A percentile compares a stretch with the other conserved stretches of the same genome.
phyloP scores from a whole-genome alignment of 2,329 filamentous ascomycete species.

The Knufia petricola region DNA sequence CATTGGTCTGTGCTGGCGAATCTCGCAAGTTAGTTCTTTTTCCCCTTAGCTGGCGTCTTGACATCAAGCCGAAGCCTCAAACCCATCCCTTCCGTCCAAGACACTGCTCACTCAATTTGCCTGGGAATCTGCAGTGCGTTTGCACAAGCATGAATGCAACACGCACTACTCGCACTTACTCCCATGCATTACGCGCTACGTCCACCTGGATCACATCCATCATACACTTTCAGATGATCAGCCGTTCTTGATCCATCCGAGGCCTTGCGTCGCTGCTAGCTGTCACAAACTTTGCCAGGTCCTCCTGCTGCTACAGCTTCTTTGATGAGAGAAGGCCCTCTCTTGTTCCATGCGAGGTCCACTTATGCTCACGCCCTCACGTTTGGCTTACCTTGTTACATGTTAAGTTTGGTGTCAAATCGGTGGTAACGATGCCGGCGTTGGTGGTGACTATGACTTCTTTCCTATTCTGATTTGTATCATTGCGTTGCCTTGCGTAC shows the following conservation, averaged over 20 bases:
- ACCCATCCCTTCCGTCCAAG: constrained; percentile 20
- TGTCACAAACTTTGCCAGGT: constrained; percentile 12
- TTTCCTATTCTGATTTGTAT: constrained; percentile 1
- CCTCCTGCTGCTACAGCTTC: constrained; percentile 1
- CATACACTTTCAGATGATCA: constrained; percentile 15
- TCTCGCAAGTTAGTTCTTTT: constrained; percentile 11
- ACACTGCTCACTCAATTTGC: constrained; percentile 17
- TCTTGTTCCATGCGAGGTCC: constrained; percentile 9
- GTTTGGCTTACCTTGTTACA: constrained; percentile 10
- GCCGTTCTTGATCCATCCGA: constrained; percentile 13
- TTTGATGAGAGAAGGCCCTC: constrained; percentile 3
- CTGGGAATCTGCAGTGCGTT: constrained; percentile 14
- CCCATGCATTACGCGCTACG: constrained; percentile 11
- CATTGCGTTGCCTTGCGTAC: constrained; percentile 15
- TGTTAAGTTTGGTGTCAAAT: constrained; percentile 10
- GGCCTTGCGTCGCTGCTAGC: constrained; percentile 9
- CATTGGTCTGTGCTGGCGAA: constrained; percentile 17
- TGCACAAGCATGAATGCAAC: constrained; percentile 13
- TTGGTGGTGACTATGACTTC: constrained; percentile 11
- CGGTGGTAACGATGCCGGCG: constrained; percentile 1
- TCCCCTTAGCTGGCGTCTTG: constrained; percentile 11
- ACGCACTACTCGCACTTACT: constrained; percentile 4
- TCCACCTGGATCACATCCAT: constrained; percentile 12
- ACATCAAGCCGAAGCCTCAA: constrained; percentile 23
- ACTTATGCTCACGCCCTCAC: constrained; percentile 8